Conservation (phyloP, 257 asterid genomes). For the Gentiana straminea region DNA sequence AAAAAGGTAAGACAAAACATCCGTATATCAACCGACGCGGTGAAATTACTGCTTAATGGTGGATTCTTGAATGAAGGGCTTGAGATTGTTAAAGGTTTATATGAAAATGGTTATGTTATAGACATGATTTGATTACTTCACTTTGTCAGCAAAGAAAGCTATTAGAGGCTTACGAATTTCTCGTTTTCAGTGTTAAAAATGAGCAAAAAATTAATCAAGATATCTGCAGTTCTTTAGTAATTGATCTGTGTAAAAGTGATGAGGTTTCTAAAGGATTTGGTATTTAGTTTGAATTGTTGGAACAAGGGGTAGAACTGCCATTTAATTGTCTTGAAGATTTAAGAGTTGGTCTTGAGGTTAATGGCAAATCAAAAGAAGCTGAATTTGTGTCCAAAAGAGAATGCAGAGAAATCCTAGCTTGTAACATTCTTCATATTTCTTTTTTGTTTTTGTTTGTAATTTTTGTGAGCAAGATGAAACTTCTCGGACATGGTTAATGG, state of each 20-base stretch:
- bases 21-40: constrained; percentile 51
- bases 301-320: constrained; percentile 42
- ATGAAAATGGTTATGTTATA: constrained; percentile 41
- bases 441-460: too few relatives aligned
- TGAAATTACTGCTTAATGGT: constrained; percentile 29
- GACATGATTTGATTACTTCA: constrained; percentile 31
- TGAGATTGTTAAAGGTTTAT: constrained; percentile 35
- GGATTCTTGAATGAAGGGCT: constrained; percentile 37
- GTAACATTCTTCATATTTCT: background rate
- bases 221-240: constrained; percentile 27
- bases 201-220: constrained; percentile 30
- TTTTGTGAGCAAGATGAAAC: too few relatives aligned
- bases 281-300: constrained; percentile 57
- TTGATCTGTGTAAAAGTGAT: constrained; percentile 34
- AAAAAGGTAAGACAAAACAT: constrained; percentile 50
- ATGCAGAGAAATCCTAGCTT: constrained; percentile 16
- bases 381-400: constrained; percentile 69
- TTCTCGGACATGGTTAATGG: too few relatives aligned
- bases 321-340: constrained; percentile 45
- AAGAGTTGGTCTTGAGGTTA: constrained; percentile 37
- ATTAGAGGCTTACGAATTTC: constrained; percentile 39
- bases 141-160: constrained; percentile 45
- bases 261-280: constrained; percentile 45
- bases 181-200: constrained; percentile 33
- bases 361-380: constrained; percentile 59